Percentiles rank a stretch among this genome's conserved stretches.
Conservation (phyloP, 192 early-diverging fungal genomes). For the Umbelopsis isabellina region DNA sequence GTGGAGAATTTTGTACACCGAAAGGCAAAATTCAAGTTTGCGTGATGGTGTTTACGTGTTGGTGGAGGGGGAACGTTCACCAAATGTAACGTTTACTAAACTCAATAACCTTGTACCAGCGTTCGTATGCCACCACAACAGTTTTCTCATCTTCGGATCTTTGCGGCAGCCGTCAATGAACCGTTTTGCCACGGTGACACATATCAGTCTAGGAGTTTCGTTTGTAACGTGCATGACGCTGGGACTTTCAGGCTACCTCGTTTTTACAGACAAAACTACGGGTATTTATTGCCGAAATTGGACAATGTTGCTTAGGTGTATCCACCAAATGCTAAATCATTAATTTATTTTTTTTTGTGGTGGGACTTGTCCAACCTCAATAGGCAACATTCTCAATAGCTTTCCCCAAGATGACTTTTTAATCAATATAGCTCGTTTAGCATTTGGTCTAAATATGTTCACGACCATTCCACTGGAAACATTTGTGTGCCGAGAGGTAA, state of each 20-base stretch:
- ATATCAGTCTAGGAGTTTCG: constrained; percentile 75
- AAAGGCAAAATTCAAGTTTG: neutral
- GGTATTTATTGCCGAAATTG: constrained; percentile 39
- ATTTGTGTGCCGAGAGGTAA: constrained; percentile 87
- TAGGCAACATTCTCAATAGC: constrained; percentile 89
- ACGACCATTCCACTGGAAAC: constrained; percentile 89
- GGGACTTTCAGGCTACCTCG: constrained; percentile 74
- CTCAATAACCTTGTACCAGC: constrained; percentile 45
- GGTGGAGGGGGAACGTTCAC: neutral
- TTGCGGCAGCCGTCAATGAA: constrained; percentile 80
- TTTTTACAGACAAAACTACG: constrained; percentile 83
- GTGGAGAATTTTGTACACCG: neutral
- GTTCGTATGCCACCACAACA: constrained; percentile 97
- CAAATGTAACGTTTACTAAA: neutral
- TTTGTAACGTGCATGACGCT: constrained; percentile 72
- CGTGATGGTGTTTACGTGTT: neutral
- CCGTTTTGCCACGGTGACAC: constrained; percentile 83
- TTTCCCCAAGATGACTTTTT: constrained; percentile 77
- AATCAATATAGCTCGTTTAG: constrained; percentile 85
- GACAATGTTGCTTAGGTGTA: too few relatives aligned
- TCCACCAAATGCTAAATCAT: neutral
- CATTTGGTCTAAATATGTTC: constrained; percentile 95
- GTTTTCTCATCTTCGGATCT: constrained; percentile 88
- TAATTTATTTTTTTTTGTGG: constrained; percentile 11
- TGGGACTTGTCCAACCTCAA: neutral